phyloP scores from a whole-genome alignment of 2,329 filamentous ascomycete genomes.

The Boeremia lycopersici region DNA sequence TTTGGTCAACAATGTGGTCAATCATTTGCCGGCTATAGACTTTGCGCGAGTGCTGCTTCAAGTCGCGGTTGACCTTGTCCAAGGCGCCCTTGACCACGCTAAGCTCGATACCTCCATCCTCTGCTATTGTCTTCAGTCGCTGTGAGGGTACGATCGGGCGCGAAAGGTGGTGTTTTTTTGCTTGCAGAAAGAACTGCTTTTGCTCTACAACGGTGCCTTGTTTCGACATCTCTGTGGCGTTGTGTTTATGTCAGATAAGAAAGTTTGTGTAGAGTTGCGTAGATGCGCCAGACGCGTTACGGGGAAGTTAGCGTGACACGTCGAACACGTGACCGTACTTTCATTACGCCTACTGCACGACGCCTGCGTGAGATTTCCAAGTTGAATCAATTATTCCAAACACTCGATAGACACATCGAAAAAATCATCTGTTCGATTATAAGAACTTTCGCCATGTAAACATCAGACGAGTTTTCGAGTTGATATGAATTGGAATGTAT shows the following conservation, averaged over 20 bases:
- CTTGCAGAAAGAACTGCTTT: slow-evolving; percentile 68
- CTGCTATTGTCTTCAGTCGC: slow-evolving; percentile 59
- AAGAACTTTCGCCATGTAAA: no score
- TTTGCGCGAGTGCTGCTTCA: slow-evolving; percentile 69
- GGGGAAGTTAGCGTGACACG: slow-evolving; percentile 15
- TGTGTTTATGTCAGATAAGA: not conserved
- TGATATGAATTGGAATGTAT: not conserved
- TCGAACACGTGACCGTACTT: slow-evolving; percentile 2
- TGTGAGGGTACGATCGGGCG: slow-evolving; percentile 63
- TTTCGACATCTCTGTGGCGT: slow-evolving; percentile 21
- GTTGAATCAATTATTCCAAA: not conserved
- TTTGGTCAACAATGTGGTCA: slow-evolving; percentile 74
- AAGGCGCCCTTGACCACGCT: slow-evolving; percentile 58
- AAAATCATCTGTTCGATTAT: no score
- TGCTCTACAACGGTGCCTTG: slow-evolving; percentile 59
- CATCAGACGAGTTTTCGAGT: no score
- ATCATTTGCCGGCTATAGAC: slow-evolving; percentile 72
- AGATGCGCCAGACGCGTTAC: slow-evolving; percentile 2
- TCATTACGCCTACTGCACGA: no score
- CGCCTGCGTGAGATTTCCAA: not conserved
- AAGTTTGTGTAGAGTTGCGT: not conserved
- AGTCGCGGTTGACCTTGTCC: slow-evolving; percentile 65
- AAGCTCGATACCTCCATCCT: slow-evolving; percentile 53
- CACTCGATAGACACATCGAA: not conserved
- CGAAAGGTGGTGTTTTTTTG: slow-evolving; percentile 68